A percentile compares a stretch with the other conserved stretches of the same genome.
Conservation (phyloP, 345 rosid genomes). For the Fremontodendron californicum region DNA sequence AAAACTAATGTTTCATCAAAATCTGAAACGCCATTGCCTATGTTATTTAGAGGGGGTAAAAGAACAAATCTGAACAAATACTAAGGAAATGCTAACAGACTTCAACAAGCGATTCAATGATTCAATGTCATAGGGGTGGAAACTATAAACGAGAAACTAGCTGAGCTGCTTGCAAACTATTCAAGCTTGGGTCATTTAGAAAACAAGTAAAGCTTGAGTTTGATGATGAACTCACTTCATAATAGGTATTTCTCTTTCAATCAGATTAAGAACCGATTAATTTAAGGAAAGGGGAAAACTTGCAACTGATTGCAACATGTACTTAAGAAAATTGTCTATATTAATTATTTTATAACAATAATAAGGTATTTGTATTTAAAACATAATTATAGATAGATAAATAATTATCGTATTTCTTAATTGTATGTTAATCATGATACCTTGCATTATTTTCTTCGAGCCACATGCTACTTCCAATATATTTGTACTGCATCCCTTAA, state of each 20-base stretch:
- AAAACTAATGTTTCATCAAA: slow-evolving; percentile 4
- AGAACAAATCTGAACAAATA: not conserved
- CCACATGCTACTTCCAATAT: not conserved
- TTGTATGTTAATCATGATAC: not conserved
- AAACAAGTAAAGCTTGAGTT: not conserved
- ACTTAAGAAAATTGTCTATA: too few relatives aligned
- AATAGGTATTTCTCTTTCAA: not conserved
- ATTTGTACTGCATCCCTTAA: not conserved
- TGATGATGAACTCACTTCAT: slow-evolving; percentile 1
- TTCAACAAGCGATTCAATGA: slow-evolving; percentile 5
- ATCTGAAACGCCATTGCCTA: not conserved
- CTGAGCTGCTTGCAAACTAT: not conserved
- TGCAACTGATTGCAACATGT: not conserved
- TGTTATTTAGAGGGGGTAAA: not conserved
- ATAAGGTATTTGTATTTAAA: not conserved
- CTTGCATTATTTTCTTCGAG: not conserved
- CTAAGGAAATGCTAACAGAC: not conserved
- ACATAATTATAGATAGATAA: not conserved
- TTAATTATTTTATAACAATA: not conserved
- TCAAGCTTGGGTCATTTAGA: not conserved
- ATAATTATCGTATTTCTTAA: not conserved
- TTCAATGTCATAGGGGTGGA: not conserved
- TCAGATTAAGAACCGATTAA: not conserved
- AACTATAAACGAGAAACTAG: not conserved
- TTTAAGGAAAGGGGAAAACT: not conserved